phyloP scores from a whole-genome alignment of 305 asterid genomes.

The Ilex paraguariensis region DNA sequence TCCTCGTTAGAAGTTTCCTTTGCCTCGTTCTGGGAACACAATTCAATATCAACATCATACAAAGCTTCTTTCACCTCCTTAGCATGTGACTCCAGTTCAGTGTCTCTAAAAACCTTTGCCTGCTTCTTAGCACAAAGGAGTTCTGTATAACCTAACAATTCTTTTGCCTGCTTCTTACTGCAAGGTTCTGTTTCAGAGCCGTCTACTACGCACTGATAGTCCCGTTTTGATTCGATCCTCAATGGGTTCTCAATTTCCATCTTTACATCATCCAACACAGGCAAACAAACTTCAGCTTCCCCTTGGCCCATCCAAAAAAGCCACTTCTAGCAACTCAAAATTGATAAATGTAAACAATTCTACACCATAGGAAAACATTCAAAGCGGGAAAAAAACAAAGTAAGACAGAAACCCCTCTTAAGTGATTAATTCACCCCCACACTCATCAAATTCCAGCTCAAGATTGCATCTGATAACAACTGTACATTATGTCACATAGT shows the following conservation, averaged over 20 bases:
- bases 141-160: too few relatives aligned
- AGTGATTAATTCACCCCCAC: not conserved
- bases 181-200: constrained; percentile 20
- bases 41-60: constrained; percentile 23
- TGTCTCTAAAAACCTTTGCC: constrained; percentile 11
- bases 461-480: not conserved
- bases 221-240: constrained; percentile 28
- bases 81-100: constrained; percentile 8
- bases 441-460: not conserved
- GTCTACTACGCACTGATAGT: constrained; percentile 12
- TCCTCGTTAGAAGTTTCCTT: constrained; percentile 49
- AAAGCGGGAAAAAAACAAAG: not conserved
- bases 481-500: not conserved
- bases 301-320: constrained; percentile 24
- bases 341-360: constrained; percentile 1
- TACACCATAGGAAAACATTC: constrained; percentile 14
- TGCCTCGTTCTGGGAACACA: constrained; percentile 12
- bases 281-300: constrained; percentile 26
- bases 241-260: constrained; percentile 20
- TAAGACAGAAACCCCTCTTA: not conserved
- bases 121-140: not conserved
- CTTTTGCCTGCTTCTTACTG: constrained; percentile 13
- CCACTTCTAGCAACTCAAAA: constrained; percentile 3
- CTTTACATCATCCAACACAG: constrained; percentile 20
- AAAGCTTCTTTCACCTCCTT: constrained; percentile 11